Conservation (phyloP, 1,284 basidiomycete species). For the Cyathus olla region DNA sequence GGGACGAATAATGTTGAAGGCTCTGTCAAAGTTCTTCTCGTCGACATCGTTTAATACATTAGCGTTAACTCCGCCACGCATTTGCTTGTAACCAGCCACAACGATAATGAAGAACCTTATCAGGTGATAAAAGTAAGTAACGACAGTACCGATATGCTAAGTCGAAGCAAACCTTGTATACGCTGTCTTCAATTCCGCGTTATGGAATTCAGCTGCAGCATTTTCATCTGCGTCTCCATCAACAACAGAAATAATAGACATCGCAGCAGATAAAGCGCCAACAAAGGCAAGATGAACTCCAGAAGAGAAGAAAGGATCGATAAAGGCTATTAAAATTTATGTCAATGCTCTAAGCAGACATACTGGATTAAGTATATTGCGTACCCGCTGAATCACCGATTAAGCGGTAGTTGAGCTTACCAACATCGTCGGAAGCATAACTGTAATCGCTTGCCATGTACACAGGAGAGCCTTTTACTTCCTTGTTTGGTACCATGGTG, state of each 20-base stretch:
- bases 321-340: conserved; percentile 9
- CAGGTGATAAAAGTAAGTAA: neutral
- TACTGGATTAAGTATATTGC: conserved; percentile 3
- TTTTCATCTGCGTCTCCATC: conserved; percentile 8
- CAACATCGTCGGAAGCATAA: conserved; percentile 8
- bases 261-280: conserved; percentile 7
- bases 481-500: conserved; percentile 7
- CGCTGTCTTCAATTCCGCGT: conserved; percentile 6
- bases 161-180: neutral
- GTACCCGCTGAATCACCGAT: conserved; percentile 9
- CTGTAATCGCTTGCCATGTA: conserved; percentile 12
- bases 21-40: conserved; percentile 9
- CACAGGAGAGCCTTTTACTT: conserved; percentile 5
- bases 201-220: conserved; percentile 6
- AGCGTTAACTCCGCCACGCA: conserved; percentile 8
- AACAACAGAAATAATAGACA: conserved; percentile 10
- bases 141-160: neutral
- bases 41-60: conserved; percentile 11
- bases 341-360: no score
- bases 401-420: conserved; percentile 8
- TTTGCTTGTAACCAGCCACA: conserved; percentile 8
- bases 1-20: conserved; percentile 8
- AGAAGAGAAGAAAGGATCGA: conserved; percentile 3
- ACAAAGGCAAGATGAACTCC: conserved; percentile 11
- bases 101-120: conserved; percentile 9